Percentiles rank a stretch among this genome's conserved stretches.
Evolutionary conservation across 163 green algal species (phyloP).

Genomic region (Chlamydomonas reinhardtii): DNA sequence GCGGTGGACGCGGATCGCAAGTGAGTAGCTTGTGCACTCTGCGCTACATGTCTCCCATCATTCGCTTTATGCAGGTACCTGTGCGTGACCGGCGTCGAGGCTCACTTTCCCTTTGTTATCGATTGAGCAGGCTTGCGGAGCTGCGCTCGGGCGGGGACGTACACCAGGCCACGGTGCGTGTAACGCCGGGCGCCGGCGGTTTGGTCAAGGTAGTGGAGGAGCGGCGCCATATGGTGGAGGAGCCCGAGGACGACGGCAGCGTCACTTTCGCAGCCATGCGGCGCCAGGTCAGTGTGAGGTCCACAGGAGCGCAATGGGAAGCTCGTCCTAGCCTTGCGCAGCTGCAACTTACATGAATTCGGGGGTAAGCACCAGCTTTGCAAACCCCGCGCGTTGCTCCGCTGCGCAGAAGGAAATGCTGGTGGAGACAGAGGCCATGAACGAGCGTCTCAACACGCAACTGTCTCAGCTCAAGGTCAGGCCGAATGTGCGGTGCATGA

Average conservation of each 20-base stretch:
- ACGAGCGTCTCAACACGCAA: constrained; percentile 42
- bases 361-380: no score
- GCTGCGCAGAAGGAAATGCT: background rate
- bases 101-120: no score
- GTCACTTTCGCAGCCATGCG: no score
- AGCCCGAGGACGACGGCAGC: background rate
- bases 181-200: background rate
- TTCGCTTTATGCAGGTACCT: background rate
- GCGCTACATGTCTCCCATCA: no score
- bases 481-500: no score
- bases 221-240: background rate
- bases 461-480: constrained; percentile 14
- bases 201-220: constrained; percentile 33
- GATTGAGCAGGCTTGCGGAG: constrained; percentile 23
- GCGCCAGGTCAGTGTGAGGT: no score
- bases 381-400: no score
- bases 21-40: background rate
- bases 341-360: no score
- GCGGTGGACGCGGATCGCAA: constrained; percentile 33
- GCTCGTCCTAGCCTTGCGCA: no score
- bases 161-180: no score
- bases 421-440: constrained; percentile 33
- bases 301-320: no score
- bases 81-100: no score
- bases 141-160: background rate